These are phyloP conservation scores for Taxillus chinensis DNA, from an alignment of 164 flowering plant species.

Conservation along the genomic window DNA sequence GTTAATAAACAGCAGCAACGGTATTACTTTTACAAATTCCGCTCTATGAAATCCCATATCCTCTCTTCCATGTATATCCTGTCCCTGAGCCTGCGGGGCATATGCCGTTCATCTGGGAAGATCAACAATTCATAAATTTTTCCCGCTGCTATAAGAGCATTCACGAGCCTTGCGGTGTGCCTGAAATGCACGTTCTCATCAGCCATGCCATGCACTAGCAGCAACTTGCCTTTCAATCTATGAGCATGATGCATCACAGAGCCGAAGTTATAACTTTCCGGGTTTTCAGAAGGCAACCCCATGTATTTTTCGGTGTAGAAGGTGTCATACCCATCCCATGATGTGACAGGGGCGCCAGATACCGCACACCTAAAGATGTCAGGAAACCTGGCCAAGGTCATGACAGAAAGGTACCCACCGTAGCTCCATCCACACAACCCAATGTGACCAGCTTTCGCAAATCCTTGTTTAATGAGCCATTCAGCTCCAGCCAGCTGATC, in stretches of 20 bases:
- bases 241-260: constrained; percentile 70
- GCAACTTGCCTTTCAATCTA: constrained; percentile 54
- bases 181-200: constrained; percentile 95
- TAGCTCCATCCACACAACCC: constrained; percentile 97
- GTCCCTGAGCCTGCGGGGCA: constrained; percentile 64
- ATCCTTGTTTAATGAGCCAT: constrained; percentile 77
- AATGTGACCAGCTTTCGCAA: constrained; percentile 52
- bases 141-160: constrained; percentile 59
- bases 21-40: constrained; percentile 36
- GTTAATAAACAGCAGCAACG: neutral
- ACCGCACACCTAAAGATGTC: constrained; percentile 65
- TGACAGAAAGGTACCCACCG: constrained; percentile 88
- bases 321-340: constrained; percentile 97
- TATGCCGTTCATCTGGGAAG: constrained; percentile 84
- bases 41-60: constrained; percentile 75
- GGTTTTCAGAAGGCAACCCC: constrained; percentile 64
- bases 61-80: constrained; percentile 88
- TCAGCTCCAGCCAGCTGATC: constrained; percentile 80
- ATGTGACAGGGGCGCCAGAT: constrained; percentile 84
- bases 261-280: constrained; percentile 32
- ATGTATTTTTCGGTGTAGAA: constrained; percentile 95
- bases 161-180: constrained; percentile 91
- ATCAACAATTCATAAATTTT: constrained; percentile 69
- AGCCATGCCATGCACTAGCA: constrained; percentile 91
- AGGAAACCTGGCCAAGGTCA: constrained; percentile 54